Percentiles rank a stretch among this genome's conserved stretches.
Evolutionary conservation across 2,329 filamentous ascomycete species (phyloP).

Genomic region (Alternaria brassicicola): DNA sequence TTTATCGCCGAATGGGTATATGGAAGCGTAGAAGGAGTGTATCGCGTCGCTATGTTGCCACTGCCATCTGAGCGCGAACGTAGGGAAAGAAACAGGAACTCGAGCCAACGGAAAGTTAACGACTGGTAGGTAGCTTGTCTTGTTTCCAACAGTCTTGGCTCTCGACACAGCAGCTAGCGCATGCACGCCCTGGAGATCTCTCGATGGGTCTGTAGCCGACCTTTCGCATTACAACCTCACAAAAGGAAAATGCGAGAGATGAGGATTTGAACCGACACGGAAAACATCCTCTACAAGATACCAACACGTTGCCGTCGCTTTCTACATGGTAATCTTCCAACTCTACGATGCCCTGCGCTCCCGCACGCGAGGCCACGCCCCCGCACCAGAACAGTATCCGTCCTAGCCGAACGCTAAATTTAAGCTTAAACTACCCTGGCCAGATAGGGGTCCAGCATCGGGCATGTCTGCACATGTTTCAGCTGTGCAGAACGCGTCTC

Average conservation of each 20-base stretch:
- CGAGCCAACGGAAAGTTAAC: background rate
- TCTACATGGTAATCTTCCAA: conserved; percentile 2
- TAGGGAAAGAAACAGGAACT: conserved; percentile 8
- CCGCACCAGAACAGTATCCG: conserved; percentile 18
- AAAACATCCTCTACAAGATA: background rate
- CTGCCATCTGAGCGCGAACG: conserved; percentile 26
- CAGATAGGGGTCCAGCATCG: conserved; percentile 1
- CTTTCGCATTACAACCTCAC: background rate
- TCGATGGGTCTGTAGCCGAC: conserved; percentile 1
- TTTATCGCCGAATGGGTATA: conserved; percentile 8
- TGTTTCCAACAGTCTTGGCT: conserved; percentile 31
- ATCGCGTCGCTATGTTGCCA: conserved; percentile 14
- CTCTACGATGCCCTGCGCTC: background rate
- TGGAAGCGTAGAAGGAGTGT: conserved; percentile 5
- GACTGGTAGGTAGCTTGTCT: conserved; percentile 12
- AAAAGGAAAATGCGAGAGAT: background rate
- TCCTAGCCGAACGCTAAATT: conserved; percentile 20
- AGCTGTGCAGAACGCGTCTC: background rate
- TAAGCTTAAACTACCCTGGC: conserved; percentile 26
- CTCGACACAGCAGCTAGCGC: conserved; percentile 18
- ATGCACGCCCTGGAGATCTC: conserved; percentile 22
- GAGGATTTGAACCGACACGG: background rate
- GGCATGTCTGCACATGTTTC: background rate
- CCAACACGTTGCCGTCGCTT: conserved; percentile 1
- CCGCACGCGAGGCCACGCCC: conserved; percentile 6